Evolutionary conservation across 371 early-diverging fungal species (phyloP), one percentile per base, ranked within the genome.

Genomic region (Dichotomocladium elegans): DNA sequence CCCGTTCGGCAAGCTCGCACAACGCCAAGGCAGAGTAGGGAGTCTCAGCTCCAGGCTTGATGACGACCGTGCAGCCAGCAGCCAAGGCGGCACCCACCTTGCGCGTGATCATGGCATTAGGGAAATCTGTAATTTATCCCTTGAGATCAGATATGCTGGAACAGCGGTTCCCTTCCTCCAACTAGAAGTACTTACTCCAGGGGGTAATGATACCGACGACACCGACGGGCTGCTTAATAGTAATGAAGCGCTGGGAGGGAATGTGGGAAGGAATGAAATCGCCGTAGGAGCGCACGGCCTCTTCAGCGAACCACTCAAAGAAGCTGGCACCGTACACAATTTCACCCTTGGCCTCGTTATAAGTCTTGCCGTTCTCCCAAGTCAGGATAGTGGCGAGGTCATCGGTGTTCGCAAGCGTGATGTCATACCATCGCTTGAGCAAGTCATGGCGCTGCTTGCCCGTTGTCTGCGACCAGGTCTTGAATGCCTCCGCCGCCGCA

Each of bases 231-330:
- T 92, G 91, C 53, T 84, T 82, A 51, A 91, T 74, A 17, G 87
- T 80, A 30, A 93, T 33, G 53, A 84, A 73, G 4, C 91, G 84
- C 41, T 85, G 75, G 35, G 60, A 58, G 22, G 63, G 62, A 19
- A 58, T 61, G 28, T 79, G 80, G 14, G 87, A 77, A 19, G 91
- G 91, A 34, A 95, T 84, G 2, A 90, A 75, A 37, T 88, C 85
- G 34, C 96, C 96, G 46, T 92, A 88, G 5, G 77, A 61, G 37
- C 94, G 80, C 30, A 86, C 82, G 12, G 91, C 87, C 61, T 94
- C 94, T 55, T 92, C 92, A 22, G 89, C 80, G 61, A 92, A 94
- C 94, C 93, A 95, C 53, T 88, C 87, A 45, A 92, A 73, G 64
- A 88, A 94, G 22, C 66, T 63, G 22, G 83, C 86, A 42, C 87